Percentiles rank a stretch among this genome's conserved stretches.
Evolutionary conservation across 768 basidiomycete species (phyloP).

Genomic region (Pulveroboletus ravenelii): DNA sequence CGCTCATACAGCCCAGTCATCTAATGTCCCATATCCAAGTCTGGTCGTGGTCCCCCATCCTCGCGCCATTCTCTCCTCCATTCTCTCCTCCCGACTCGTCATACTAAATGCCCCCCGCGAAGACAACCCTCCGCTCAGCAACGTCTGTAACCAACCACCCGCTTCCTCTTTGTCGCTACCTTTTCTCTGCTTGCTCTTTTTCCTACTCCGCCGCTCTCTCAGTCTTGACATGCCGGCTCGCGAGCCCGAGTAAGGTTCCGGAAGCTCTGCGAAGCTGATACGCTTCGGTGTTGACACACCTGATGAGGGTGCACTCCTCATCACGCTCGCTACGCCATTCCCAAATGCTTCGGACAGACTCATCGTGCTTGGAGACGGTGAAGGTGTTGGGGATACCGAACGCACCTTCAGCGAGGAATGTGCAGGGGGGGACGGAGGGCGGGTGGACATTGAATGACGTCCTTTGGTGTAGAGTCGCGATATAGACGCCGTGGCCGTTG

Average conservation of each 20-base stretch:
- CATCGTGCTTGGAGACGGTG: constrained; percentile 31
- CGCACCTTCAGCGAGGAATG: constrained; percentile 43
- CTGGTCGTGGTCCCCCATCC: constrained; percentile 44
- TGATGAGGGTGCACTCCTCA: constrained; percentile 43
- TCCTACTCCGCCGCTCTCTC: constrained; percentile 28
- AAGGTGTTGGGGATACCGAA: constrained; percentile 34
- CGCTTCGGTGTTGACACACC: constrained; percentile 61
- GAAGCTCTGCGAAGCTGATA: constrained; percentile 75
- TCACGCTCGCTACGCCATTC: constrained; percentile 25
- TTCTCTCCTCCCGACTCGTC: constrained; percentile 40
- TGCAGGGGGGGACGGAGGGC: constrained; percentile 56
- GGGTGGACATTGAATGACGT: constrained; percentile 55
- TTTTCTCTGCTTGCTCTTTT: constrained; percentile 34
- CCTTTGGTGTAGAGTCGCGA: constrained; percentile 71
- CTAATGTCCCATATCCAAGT: constrained; percentile 38
- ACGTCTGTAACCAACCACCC: constrained; percentile 22
- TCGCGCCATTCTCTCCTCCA: constrained; percentile 50
- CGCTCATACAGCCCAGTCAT: constrained; percentile 53
- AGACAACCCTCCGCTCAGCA: constrained; percentile 20
- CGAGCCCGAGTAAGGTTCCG: constrained; percentile 55
- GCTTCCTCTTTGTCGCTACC: constrained; percentile 26
- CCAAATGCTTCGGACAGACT: constrained; percentile 28
- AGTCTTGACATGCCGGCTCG: constrained; percentile 33
- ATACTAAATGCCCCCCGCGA: constrained; percentile 19
- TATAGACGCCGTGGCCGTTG: constrained; percentile 72